phyloP scores from a whole-genome alignment of 208 protist species.

The Leishmania martiniquensis region DNA sequence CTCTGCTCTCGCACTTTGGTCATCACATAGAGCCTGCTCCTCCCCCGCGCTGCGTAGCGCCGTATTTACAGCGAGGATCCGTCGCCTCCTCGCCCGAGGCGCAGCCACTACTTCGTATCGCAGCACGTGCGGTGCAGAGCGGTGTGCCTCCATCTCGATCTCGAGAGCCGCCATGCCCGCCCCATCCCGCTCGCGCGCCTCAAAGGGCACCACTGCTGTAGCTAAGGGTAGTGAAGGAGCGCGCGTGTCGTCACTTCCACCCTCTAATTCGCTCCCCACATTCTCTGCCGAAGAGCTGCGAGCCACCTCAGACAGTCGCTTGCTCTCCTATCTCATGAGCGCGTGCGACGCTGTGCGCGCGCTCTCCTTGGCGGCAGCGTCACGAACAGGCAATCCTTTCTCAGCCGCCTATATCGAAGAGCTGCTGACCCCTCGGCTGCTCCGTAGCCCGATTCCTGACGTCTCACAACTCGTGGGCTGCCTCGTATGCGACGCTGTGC shows the following conservation, averaged over 20 bases:
- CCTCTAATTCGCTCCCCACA: background rate
- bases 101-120: background rate
- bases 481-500: slow-evolving; percentile 63
- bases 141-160: background rate
- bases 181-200: background rate
- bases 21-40: background rate
- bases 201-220: background rate
- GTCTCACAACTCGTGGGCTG: slow-evolving; percentile 69
- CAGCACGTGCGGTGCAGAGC: background rate
- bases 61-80: background rate
- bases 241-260: background rate
- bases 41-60: background rate
- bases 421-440: slow-evolving; percentile 58
- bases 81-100: background rate
- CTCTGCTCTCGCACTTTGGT: background rate
- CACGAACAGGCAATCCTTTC: slow-evolving; percentile 20
- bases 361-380: slow-evolving; percentile 1
- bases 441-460: slow-evolving; percentile 42
- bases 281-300: slow-evolving; percentile 27
- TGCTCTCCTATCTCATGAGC: slow-evolving; percentile 33
- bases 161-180: background rate
- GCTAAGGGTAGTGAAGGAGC: background rate
- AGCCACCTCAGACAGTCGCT: slow-evolving; percentile 23
- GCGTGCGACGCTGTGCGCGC: slow-evolving; percentile 11
- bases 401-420: slow-evolving; percentile 36